A percentile compares a stretch with the other conserved stretches of the same genome.
Evolutionary conservation across 306 rosid genomes (phyloP).

Genomic region (Ormosia semicastrata): DNA sequence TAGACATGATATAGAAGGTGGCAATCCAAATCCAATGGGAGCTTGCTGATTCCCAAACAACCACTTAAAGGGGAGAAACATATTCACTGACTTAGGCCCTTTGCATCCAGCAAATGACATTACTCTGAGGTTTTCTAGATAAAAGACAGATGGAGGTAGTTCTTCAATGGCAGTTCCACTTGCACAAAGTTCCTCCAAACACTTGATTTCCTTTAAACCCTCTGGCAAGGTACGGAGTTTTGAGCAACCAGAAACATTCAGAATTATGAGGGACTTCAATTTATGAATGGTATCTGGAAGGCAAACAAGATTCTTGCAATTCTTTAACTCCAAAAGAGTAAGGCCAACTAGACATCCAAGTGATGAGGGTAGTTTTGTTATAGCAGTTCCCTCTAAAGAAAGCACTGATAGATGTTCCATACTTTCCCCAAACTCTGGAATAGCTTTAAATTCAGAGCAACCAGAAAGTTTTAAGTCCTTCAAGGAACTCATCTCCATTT

Average conservation of each 20-base stretch:
- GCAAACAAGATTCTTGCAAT: constrained; percentile 36
- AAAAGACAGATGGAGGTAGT: constrained; percentile 27
- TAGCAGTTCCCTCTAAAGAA: constrained; percentile 28
- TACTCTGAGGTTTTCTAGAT: constrained; percentile 11
- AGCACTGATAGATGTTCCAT: constrained; percentile 14
- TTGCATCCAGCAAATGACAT: constrained; percentile 34
- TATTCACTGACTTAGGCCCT: constrained; percentile 23
- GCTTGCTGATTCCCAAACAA: background rate
- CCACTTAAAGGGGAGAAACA: background rate
- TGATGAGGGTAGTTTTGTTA: constrained; percentile 28
- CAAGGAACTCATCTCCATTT: constrained; percentile 32
- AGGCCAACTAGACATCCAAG: constrained; percentile 31
- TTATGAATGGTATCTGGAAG: constrained; percentile 33
- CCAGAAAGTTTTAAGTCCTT: constrained; percentile 30
- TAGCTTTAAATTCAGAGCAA: constrained; percentile 17
- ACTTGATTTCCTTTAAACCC: constrained; percentile 1
- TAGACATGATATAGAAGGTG: background rate
- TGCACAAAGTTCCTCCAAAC: constrained; percentile 27
- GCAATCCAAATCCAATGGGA: constrained; percentile 5
- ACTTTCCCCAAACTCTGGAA: constrained; percentile 33
- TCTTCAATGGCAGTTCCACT: constrained; percentile 28
- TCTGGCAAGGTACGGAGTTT: constrained; percentile 21
- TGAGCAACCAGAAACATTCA: constrained; percentile 36
- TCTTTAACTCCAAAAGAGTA: background rate
- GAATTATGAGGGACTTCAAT: constrained; percentile 26